phyloP scores from a whole-genome alignment of 192 early-diverging fungal genomes.

The Entomortierella chlamydospora region DNA sequence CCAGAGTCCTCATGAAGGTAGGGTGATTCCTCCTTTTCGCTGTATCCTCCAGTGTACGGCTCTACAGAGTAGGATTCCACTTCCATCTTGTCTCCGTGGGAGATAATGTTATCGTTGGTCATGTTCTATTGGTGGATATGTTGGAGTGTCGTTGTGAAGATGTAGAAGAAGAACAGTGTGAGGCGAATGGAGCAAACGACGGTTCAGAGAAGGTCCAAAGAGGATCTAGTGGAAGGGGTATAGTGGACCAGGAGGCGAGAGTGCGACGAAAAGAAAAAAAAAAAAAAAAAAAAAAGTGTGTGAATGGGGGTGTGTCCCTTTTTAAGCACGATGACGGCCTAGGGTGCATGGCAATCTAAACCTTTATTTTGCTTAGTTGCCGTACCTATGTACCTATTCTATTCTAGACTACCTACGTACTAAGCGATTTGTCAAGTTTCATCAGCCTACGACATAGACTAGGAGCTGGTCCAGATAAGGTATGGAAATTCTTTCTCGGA shows the following conservation, averaged over 20 bases:
- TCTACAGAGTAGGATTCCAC: conserved; percentile 24
- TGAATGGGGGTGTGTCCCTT: too few relatives aligned
- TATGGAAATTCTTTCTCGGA: too few relatives aligned
- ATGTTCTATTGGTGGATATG: conserved; percentile 5
- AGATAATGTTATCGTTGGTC: conserved; percentile 13
- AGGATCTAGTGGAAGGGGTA: too few relatives aligned
- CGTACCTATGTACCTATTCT: too few relatives aligned
- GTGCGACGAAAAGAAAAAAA: too few relatives aligned
- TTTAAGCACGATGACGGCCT: too few relatives aligned
- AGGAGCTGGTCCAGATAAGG: background rate
- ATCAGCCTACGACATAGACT: background rate
- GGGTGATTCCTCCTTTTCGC: background rate
- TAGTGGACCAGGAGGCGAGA: too few relatives aligned
- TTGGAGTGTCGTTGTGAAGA: background rate
- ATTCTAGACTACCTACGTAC: background rate
- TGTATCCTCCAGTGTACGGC: background rate
- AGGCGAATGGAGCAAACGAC: background rate
- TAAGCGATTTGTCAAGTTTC: too few relatives aligned
- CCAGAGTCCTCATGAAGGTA: conserved; percentile 26
- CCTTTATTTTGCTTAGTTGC: background rate
- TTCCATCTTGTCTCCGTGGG: conserved; percentile 30
- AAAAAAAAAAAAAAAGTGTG: too few relatives aligned
- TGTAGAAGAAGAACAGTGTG: background rate
- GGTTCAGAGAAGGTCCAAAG: too few relatives aligned
- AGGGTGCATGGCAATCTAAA: background rate